These are phyloP conservation scores for Fusarium compactum DNA, from an alignment of 2,329 filamentous ascomycete species.

Conservation along the genomic window DNA sequence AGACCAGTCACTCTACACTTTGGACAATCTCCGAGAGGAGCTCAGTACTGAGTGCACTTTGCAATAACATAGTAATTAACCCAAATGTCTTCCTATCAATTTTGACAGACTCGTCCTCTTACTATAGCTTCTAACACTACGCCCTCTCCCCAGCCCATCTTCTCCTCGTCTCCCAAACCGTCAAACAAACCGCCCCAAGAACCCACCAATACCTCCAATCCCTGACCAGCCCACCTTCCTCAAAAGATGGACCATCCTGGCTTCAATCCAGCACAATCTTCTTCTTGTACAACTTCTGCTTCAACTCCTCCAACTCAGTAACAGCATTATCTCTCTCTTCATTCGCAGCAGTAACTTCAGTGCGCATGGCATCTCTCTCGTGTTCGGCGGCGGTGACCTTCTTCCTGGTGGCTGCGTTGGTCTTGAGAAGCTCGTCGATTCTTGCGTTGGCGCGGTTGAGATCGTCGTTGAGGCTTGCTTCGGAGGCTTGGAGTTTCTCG, in stretches of 20 bases:
- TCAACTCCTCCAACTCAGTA: neutral
- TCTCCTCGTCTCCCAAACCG: neutral
- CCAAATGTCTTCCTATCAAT: no score
- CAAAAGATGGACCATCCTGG: neutral
- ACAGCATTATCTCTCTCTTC: neutral
- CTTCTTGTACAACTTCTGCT: neutral
- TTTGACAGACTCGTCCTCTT: no score
- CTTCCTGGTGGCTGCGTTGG: neutral
- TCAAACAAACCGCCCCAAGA: neutral
- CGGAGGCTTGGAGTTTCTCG: neutral
- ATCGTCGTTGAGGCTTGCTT: neutral
- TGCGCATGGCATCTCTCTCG: neutral
- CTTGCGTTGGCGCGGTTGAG: neutral
- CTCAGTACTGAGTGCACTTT: no score
- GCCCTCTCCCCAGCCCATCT: neutral
- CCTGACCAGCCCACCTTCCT: neutral
- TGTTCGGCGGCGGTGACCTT: accelerated
- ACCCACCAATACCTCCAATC: slow-evolving; percentile 9
- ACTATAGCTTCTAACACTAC: neutral
- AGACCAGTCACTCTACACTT: no score
- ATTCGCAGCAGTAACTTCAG: neutral
- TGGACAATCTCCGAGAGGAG: no score
- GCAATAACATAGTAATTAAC: no score
- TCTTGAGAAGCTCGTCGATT: accelerated
- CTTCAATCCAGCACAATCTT: neutral